Evolutionary conservation across 108 stramenopile genomes (phyloP), one percentile per base, ranked within the genome.

Genomic region (Discostella pseudostelligera): DNA sequence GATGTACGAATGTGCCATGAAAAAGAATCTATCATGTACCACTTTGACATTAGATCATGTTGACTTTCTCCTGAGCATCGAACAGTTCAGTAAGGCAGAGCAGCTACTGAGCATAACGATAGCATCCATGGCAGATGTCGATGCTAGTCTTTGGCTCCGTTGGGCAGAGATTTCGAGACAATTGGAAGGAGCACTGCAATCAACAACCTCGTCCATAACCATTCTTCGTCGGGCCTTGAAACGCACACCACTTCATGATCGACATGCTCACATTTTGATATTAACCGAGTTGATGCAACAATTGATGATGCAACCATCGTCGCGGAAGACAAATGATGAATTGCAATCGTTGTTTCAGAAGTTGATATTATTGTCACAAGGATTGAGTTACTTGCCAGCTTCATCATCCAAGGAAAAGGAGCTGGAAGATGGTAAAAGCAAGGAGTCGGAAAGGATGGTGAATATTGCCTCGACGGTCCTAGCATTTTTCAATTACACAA

Each of bases 21-120:
- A 55, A 9, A 17, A 62, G 16, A 69, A 70, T 8, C 17, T 65
- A 10, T 20, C 45, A 2, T 84, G 84, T n/a, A 47, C 75, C 2
- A 71, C 73, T 9, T 65, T 92, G 25, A 76, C 69, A 14, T 45
- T 88, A 57, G 84, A 84, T 62, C 78, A 83, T 14, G 75, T 82
- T 7, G 74, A 79, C 42, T 81, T 78, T 54, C 67, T 86, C n/a
- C 35, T 79, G 65, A 29, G 56, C 61, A 20, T 50, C 19, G 42
- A 57, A 40, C 39, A 65, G 48, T 20, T 42, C n/a, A 59, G 39
- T 10, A 55, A 80, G 37, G 87, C 86, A 16, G 67, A 70, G 2
- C 6, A 50, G 20, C 4, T 78, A 6, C 56, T 89, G 43, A 47
- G 44, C n/a, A 29, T 77, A 50, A 39, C 57, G 4, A 60, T 59